Base-by-base conservation (phyloP, 176 grass and related monocot species). In the Eragrostis curvula region DNA sequence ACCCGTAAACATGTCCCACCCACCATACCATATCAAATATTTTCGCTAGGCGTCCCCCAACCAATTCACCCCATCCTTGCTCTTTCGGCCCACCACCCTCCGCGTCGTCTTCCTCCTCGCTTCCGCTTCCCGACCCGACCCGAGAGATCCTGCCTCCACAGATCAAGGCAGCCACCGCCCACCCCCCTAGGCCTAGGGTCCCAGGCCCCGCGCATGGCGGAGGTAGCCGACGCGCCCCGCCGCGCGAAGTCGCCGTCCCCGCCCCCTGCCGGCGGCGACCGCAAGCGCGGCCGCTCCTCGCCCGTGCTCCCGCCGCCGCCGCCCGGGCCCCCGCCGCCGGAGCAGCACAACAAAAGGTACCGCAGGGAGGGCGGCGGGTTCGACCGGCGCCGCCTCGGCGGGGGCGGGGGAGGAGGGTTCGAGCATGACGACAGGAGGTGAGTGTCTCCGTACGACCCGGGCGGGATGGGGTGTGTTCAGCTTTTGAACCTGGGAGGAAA, bases 361-460 rank as follows among this genome's bases (percentile, higher is more conserved):
- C 85, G 95, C 50, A 79, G 83, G 78, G 92, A 93, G 27, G 32
- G 88, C 5, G 89, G 91, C 5, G 95, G 95, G 14, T 97, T 94
- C 29, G 90, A 97, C 71, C 85, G 92, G 52, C 88, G 95, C 74
- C 86, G 95, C n/a, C 90, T 90, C 50, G 87, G 94, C 56, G 12
- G 36, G 6, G 72, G 72, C 51, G 86, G n/a, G n/a, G n/a, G 90
- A 24, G 88, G 77, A 81, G 92, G 86, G 63, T 58, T 59, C 51
- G 87, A 59, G 3, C 87, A 74, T 29, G 87, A 88, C 29, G 95
- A 90, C 44, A 91, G 86, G 80, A 92, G 92, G 78, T 88, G 81
- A 78, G 90, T 83, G 42, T 68, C 32, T 36, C 32, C 32, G 32
- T 36, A 36, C 32, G 32, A 36, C 32, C 2, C 3, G 32, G 75